Evolutionary conservation across 2,329 filamentous ascomycete species (phyloP).

Genomic region (Neofusicoccum kwambonambiense): DNA sequence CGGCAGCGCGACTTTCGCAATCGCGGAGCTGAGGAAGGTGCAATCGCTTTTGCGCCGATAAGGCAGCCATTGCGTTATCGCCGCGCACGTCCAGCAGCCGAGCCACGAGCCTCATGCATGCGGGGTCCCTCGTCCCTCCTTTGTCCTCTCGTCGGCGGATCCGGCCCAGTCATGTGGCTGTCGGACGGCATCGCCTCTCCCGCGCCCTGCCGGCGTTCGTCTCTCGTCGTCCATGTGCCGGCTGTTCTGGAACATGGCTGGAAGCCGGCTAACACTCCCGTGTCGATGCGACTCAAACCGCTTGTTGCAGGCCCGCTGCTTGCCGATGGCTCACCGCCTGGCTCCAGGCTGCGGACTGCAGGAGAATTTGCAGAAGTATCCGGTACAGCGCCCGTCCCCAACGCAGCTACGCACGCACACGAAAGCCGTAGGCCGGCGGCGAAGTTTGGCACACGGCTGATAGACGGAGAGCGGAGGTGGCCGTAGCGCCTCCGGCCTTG

Average conservation of each 20-base stretch:
- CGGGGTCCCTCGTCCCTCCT: background rate
- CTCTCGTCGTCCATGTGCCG: too few relatives aligned
- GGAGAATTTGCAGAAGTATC: too few relatives aligned
- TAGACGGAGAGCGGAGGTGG: constrained; percentile 16
- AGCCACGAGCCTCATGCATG: too few relatives aligned
- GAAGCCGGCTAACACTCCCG: background rate
- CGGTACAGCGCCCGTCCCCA: too few relatives aligned
- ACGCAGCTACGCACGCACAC: too few relatives aligned
- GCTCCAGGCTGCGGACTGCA: too few relatives aligned
- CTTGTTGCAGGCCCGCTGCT: too few relatives aligned
- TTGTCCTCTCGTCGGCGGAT: background rate
- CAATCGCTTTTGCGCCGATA: background rate
- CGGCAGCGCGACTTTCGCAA: background rate
- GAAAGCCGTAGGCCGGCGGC: background rate
- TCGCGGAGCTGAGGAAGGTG: background rate
- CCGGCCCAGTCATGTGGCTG: background rate
- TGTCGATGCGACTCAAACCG: background rate
- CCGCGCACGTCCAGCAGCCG: background rate
- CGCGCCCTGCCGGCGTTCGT: background rate
- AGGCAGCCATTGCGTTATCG: background rate
- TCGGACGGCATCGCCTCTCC: background rate
- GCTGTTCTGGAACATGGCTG: background rate
- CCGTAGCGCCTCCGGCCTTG: background rate
- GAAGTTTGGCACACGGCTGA: background rate
- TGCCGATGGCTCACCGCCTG: too few relatives aligned